A percentile compares a stretch with the other conserved stretches of the same genome.
phyloP scores from a whole-genome alignment of 148 eudicot genomes.

The Vaccinium corymbosum region DNA sequence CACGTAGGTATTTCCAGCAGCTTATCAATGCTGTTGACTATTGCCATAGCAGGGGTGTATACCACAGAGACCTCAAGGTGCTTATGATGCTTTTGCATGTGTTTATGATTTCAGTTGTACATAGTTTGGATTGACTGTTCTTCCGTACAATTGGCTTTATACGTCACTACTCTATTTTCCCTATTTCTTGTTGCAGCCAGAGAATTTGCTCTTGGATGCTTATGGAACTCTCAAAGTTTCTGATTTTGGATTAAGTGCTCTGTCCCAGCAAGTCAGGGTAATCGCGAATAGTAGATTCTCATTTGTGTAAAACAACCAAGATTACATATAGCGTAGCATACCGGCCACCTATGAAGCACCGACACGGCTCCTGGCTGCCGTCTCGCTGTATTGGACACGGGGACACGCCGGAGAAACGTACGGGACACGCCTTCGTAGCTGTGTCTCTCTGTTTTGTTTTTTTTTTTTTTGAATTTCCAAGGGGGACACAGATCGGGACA shows the following conservation, averaged over 20 bases:
- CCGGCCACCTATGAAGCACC: too few relatives aligned
- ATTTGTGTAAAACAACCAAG: background rate
- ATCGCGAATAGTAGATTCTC: constrained; percentile 5
- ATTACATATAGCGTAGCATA: too few relatives aligned
- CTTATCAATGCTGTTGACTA: constrained; percentile 91
- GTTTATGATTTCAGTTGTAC: background rate
- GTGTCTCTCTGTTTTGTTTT: too few relatives aligned
- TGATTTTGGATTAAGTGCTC: constrained; percentile 96
- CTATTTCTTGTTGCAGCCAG: constrained; percentile 56
- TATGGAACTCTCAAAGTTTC: constrained; percentile 90
- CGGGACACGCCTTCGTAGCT: too few relatives aligned
- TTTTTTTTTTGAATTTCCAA: too few relatives aligned
- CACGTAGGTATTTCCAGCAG: constrained; percentile 92
- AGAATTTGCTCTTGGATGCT: constrained; percentile 77
- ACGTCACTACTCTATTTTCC: background rate
- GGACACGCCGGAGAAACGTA: too few relatives aligned
- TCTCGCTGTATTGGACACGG: too few relatives aligned
- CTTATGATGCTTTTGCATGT: background rate
- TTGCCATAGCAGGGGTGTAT: constrained; percentile 99
- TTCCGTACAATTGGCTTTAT: background rate
- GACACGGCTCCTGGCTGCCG: too few relatives aligned
- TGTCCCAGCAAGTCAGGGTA: constrained; percentile 94
- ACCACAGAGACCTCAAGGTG: constrained; percentile 93
- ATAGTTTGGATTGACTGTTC: background rate
- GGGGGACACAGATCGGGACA: too few relatives aligned